phyloP scores from a whole-genome alignment of 805 yeast genomes.

The Kurtzmaniella cleridarum region DNA sequence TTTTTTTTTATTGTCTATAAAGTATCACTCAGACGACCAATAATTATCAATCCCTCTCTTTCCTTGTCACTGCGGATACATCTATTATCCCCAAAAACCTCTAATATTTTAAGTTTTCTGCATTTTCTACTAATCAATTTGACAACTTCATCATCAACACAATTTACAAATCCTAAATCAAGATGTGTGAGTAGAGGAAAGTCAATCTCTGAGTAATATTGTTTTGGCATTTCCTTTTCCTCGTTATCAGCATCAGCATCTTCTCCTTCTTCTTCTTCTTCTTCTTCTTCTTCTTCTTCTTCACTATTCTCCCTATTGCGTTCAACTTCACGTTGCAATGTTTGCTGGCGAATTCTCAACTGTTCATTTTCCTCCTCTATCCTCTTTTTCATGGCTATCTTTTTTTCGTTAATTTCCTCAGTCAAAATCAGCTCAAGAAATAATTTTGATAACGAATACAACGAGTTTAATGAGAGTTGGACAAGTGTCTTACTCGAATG shows the following conservation, averaged over 20 bases:
- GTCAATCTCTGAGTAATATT: constrained; percentile 13
- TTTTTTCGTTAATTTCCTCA: constrained; percentile 20
- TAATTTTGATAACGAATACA: constrained; percentile 49
- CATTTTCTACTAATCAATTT: constrained; percentile 54
- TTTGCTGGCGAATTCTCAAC: too few species aligned
- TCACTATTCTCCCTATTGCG: constrained; percentile 6
- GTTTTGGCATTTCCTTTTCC: constrained; percentile 1
- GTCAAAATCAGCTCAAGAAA: constrained; percentile 46
- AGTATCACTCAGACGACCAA: constrained; percentile 72
- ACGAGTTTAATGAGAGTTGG: constrained; percentile 67
- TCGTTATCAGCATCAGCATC: constrained; percentile 6
- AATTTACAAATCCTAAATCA: constrained; percentile 77
- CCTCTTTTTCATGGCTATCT: constrained; percentile 14
- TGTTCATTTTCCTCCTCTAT: constrained; percentile 7
- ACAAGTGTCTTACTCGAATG: constrained; percentile 66
- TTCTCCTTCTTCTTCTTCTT: constrained; percentile 6
- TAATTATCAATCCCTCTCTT: constrained; percentile 51
- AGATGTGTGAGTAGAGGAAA: constrained; percentile 61
- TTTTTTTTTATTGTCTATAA: constrained; percentile 19
- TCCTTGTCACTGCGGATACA: constrained; percentile 52
- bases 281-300: constrained; percentile 1
- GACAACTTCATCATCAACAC: constrained; percentile 66
- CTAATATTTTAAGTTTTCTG: constrained; percentile 57
- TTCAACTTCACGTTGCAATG: too few species aligned
- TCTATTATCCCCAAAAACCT: constrained; percentile 75